These are phyloP conservation scores for Monsonia emarginata DNA, from an alignment of 441 rosid species.

Conservation along the genomic window DNA sequence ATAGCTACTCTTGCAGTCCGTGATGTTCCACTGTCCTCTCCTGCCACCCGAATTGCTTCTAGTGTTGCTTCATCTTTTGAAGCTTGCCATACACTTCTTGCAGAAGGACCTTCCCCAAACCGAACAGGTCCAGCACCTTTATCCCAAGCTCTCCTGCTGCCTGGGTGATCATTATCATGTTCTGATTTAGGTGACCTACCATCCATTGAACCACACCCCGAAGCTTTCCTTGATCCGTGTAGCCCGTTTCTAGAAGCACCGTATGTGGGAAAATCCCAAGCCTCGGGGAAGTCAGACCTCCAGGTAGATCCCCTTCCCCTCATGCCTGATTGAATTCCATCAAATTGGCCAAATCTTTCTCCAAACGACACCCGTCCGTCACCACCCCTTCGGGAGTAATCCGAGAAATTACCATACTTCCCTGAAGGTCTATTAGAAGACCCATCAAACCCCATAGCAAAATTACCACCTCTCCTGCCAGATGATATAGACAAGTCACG, in stretches of 20 bases:
- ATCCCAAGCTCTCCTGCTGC: slow-evolving; percentile 76
- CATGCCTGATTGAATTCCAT: slow-evolving; percentile 25
- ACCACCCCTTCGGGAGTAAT: slow-evolving; percentile 34
- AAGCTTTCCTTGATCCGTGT: slow-evolving; percentile 50
- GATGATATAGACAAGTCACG: slow-evolving; percentile 79
- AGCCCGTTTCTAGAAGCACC: slow-evolving; percentile 67
- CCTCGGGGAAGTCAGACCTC: slow-evolving; percentile 66
- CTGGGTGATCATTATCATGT: slow-evolving; percentile 56
- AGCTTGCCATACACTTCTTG: slow-evolving; percentile 98
- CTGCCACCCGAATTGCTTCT: slow-evolving; percentile 94
- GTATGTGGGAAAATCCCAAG: slow-evolving; percentile 58
- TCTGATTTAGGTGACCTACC: slow-evolving; percentile 64
- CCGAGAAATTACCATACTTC: slow-evolving; percentile 64
- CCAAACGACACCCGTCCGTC: slow-evolving; percentile 53
- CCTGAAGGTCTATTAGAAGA: slow-evolving; percentile 42
- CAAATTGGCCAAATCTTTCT: slow-evolving; percentile 67
- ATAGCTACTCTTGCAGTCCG: slow-evolving; percentile 50
- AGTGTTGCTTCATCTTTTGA: slow-evolving; percentile 97
- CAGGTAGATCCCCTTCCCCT: slow-evolving; percentile 69
- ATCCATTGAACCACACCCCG: slow-evolving; percentile 38
- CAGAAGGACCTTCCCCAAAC: slow-evolving; percentile 96
- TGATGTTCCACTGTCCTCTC: slow-evolving; percentile 61
- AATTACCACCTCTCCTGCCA: slow-evolving; percentile 56
- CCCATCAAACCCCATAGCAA: slow-evolving; percentile 53
- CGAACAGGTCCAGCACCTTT: slow-evolving; percentile 63